phyloP scores from a whole-genome alignment of 208 protist genomes.

The Trypanosoma vivax region DNA sequence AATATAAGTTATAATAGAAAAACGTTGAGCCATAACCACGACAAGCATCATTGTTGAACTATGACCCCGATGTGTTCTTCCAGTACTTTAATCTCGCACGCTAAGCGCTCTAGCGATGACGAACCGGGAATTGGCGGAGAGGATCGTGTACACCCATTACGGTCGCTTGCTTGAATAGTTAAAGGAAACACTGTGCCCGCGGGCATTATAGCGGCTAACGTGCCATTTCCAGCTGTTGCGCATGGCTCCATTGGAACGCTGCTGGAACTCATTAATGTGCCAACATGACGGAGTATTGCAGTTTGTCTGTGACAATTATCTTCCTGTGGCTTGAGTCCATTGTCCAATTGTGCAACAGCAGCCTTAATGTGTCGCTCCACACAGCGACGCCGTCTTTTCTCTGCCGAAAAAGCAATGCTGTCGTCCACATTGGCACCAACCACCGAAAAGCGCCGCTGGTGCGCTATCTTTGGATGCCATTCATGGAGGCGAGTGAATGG shows the following conservation, averaged over 20 bases:
- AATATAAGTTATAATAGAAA: too few species aligned
- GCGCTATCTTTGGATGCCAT: constrained; percentile 8
- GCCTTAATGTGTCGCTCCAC: constrained; percentile 13
- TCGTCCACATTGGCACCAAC: constrained; percentile 11
- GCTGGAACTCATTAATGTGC: constrained; percentile 6
- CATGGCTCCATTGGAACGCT: constrained; percentile 8
- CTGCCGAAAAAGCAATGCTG: constrained; percentile 3
- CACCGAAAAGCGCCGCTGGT: constrained; percentile 15
- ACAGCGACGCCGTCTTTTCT: constrained; percentile 1
- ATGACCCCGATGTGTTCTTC: background rate
- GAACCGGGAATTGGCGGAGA: constrained; percentile 14
- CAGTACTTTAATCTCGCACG: constrained; percentile 8
- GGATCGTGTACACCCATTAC: background rate
- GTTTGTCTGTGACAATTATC: background rate
- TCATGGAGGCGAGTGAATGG: constrained; percentile 15
- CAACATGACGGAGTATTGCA: constrained; percentile 15
- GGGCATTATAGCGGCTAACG: constrained; percentile 15
- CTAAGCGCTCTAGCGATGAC: constrained; percentile 14
- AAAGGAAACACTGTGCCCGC: constrained; percentile 11
- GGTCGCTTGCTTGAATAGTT: background rate
- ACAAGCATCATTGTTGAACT: background rate
- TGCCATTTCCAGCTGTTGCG: background rate
- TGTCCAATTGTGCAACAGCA: constrained; percentile 15
- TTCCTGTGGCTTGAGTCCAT: background rate
- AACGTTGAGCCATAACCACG: background rate